phyloP scores from a whole-genome alignment of 805 yeast genomes.

The Danielia oregonensis region DNA sequence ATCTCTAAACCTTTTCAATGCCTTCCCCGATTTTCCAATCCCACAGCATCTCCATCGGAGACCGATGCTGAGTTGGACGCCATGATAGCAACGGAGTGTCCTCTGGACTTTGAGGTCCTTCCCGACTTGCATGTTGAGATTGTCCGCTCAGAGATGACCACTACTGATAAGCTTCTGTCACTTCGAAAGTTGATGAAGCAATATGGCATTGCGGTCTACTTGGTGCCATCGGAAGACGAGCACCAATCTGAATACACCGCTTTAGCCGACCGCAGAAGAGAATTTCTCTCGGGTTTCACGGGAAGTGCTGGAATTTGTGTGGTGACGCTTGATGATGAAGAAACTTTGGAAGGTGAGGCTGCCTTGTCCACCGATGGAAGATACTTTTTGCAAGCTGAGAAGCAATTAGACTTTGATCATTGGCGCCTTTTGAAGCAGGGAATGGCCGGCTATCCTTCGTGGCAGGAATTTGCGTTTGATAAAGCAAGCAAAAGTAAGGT shows the following conservation, averaged over 20 bases:
- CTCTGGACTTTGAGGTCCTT: conserved; percentile 18
- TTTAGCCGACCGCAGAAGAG: conserved; percentile 16
- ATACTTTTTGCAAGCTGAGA: conserved; percentile 85
- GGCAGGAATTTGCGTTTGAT: conserved; percentile 72
- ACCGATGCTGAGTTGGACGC: conserved; percentile 4
- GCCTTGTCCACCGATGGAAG: conserved; percentile 92
- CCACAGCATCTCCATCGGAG: background rate
- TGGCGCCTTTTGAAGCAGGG: conserved; percentile 87
- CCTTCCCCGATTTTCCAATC: conserved; percentile 15
- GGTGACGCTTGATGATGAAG: conserved; percentile 31
- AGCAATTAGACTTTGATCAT: conserved; percentile 64
- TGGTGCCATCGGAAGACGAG: conserved; percentile 19
- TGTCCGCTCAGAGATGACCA: conserved; percentile 3
- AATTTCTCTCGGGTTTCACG: conserved; percentile 16
- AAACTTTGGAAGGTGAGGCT: conserved; percentile 57
- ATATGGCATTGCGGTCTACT: conserved; percentile 14
- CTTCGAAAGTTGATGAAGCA: conserved; percentile 14
- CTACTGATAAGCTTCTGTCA: conserved; percentile 7
- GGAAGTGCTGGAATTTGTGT: conserved; percentile 18
- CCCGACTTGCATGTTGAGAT: conserved; percentile 24
- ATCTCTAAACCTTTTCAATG: conserved; percentile 24
- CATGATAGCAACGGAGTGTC: conserved; percentile 11
- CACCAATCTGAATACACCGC: conserved; percentile 18
- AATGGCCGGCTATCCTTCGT: conserved; percentile 59
- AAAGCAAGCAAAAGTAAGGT: conserved; percentile 50